These are phyloP conservation scores for Zasmidium cellare DNA, from an alignment of 2,329 filamentous ascomycete species.

Conservation along the genomic window DNA sequence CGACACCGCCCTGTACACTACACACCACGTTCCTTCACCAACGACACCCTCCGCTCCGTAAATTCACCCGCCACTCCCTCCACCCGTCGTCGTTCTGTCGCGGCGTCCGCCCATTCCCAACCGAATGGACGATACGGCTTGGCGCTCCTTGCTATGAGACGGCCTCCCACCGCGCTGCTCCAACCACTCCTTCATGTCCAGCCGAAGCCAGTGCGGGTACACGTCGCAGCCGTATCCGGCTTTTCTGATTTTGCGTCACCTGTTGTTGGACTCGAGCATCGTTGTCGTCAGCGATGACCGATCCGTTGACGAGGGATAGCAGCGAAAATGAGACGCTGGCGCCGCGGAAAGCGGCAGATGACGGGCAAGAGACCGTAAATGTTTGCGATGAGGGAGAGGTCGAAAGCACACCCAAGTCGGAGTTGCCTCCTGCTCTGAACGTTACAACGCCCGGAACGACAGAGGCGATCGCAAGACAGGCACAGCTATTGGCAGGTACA, in stretches of 20 bases:
- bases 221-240: conserved; percentile 11
- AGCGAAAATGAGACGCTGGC: conserved; percentile 10
- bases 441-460: conserved; percentile 22
- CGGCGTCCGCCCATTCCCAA: conserved; percentile 8
- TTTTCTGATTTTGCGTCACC: conserved; percentile 8
- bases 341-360: conserved; percentile 10
- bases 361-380: neutral
- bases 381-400: neutral
- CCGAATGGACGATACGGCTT: conserved; percentile 8
- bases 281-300: conserved; percentile 21
- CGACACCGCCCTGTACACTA: neutral
- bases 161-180: conserved; percentile 13
- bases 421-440: conserved; percentile 35
- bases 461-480: conserved; percentile 11
- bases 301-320: conserved; percentile 17
- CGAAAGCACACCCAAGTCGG: conserved; percentile 40
- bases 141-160: conserved; percentile 24
- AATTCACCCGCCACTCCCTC: neutral
- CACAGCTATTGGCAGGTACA: neutral
- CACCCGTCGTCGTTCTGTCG: neutral
- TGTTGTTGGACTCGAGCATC: neutral
- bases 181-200: conserved; percentile 29
- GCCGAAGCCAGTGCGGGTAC: conserved; percentile 33
- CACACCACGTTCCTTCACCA: neutral
- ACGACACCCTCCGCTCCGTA: neutral